Percentiles rank a stretch among this genome's conserved stretches.
Evolutionary conservation across 2,329 filamentous ascomycete genomes (phyloP).

Genomic region (Xylariaceae sp.): DNA sequence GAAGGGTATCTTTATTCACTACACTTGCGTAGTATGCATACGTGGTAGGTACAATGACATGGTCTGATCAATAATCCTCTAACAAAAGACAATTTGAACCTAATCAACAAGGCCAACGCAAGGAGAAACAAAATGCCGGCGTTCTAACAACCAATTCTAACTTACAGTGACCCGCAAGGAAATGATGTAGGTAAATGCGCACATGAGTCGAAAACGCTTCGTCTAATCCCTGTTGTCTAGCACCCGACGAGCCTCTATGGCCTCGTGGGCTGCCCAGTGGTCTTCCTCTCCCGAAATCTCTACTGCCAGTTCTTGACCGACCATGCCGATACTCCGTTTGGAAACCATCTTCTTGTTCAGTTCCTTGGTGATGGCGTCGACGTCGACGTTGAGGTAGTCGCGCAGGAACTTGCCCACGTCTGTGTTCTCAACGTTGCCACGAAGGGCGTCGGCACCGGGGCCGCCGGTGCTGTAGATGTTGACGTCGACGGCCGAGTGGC

Average conservation of each 20-base stretch:
- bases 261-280: conserved; percentile 34
- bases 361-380: conserved; percentile 76
- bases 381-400: conserved; percentile 77
- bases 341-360: conserved; percentile 59
- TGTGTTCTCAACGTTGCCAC: conserved; percentile 93
- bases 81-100: no score
- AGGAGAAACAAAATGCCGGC: no score
- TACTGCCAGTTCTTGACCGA: conserved; percentile 1
- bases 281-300: conserved; percentile 18
- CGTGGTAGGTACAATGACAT: background rate
- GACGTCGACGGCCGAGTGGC: conserved; percentile 91
- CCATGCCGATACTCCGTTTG: conserved; percentile 16
- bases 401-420: conserved; percentile 84
- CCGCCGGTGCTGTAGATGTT: conserved; percentile 89
- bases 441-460: conserved; percentile 63
- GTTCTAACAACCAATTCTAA: no score
- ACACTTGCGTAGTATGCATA: background rate
- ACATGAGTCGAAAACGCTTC: no score
- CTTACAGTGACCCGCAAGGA: no score
- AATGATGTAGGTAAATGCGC: no score
- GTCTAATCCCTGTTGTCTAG: background rate
- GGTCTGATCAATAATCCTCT: background rate
- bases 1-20: conserved; percentile 19
- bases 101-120: no score
- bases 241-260: conserved; percentile 20